Percentiles rank a stretch among this genome's conserved stretches.
Evolutionary conservation across 805 yeast species (phyloP).

Genomic region (Candida stauntonica): DNA sequence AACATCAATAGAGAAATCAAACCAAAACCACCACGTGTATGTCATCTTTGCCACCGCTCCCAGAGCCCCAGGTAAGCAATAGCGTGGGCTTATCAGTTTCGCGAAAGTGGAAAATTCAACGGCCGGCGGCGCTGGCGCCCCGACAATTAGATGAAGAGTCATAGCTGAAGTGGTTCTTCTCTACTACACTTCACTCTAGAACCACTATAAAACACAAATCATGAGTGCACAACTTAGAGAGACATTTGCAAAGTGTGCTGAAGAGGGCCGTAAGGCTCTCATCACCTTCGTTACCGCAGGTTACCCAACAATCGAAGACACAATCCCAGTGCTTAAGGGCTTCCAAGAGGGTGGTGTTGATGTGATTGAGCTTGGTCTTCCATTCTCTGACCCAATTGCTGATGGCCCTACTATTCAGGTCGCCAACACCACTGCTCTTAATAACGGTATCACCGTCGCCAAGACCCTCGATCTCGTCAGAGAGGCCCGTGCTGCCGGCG

Average conservation of each 20-base stretch:
- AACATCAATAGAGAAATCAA: too few relatives aligned
- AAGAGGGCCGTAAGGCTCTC: slow-evolving; percentile 75
- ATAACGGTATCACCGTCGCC: slow-evolving; percentile 73
- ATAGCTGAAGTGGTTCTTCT: too few relatives aligned
- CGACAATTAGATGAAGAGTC: too few relatives aligned
- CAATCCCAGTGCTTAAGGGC: slow-evolving; percentile 79
- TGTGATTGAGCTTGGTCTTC: slow-evolving; percentile 90
- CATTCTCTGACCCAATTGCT: slow-evolving; percentile 97
- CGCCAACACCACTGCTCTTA: slow-evolving; percentile 78
- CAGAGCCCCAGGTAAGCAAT: too few relatives aligned
- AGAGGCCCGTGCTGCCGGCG: slow-evolving; percentile 77
- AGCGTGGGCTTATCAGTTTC: too few relatives aligned
- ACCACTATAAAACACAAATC: neutral
- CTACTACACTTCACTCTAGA: too few relatives aligned
- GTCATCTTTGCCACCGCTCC: too few relatives aligned
- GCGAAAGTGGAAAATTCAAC: too few relatives aligned
- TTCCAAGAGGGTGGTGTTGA: slow-evolving; percentile 96
- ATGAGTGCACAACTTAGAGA: slow-evolving; percentile 43
- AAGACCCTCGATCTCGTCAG: slow-evolving; percentile 67
- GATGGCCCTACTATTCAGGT: slow-evolving; percentile 97
- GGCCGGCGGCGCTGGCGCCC: too few relatives aligned
- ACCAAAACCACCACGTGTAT: too few relatives aligned
- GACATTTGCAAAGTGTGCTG: slow-evolving; percentile 55
- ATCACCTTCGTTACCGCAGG: slow-evolving; percentile 95
- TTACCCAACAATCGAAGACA: slow-evolving; percentile 81